Conservation (phyloP, 441 rosid species). For the Gossypium laxum region DNA sequence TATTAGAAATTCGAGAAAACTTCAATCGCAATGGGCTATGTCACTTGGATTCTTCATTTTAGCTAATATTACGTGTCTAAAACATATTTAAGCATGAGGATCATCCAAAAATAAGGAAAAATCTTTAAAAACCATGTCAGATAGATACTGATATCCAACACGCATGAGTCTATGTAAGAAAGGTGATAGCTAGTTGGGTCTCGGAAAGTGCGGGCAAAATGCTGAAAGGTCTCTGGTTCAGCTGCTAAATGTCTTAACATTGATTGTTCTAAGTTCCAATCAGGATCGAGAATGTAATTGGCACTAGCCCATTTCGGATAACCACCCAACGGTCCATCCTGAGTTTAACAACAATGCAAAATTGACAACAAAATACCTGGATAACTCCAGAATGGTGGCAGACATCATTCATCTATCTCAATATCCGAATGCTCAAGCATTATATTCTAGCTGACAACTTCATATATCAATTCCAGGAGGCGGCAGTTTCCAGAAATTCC, state of each 20-base stretch:
- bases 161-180: not conserved
- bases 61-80: not conserved
- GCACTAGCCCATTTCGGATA: not conserved
- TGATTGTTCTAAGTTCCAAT: not conserved
- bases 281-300: not conserved
- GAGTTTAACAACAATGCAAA: not conserved
- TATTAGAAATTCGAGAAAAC: not conserved
- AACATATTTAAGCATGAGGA: not conserved
- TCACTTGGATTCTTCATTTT: not conserved
- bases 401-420: slow-evolving; percentile 8
- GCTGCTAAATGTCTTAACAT: not conserved
- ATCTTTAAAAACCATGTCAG: not conserved
- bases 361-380: slow-evolving; percentile 14
- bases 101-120: not conserved
- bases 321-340: not conserved
- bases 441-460: slow-evolving; percentile 15
- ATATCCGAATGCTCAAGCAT: not conserved
- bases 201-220: not conserved
- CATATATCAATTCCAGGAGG: slow-evolving; percentile 41
- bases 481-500: slow-evolving; percentile 91
- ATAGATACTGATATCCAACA: not conserved
- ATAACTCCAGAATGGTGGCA: slow-evolving; percentile 10
- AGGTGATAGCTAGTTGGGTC: not conserved
- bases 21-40: not conserved
- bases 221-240: not conserved